Evolutionary conservation across 2,329 filamentous ascomycete genomes (phyloP), one percentile per base, ranked within the genome.

Genomic region (Verticillium dahliae): DNA sequence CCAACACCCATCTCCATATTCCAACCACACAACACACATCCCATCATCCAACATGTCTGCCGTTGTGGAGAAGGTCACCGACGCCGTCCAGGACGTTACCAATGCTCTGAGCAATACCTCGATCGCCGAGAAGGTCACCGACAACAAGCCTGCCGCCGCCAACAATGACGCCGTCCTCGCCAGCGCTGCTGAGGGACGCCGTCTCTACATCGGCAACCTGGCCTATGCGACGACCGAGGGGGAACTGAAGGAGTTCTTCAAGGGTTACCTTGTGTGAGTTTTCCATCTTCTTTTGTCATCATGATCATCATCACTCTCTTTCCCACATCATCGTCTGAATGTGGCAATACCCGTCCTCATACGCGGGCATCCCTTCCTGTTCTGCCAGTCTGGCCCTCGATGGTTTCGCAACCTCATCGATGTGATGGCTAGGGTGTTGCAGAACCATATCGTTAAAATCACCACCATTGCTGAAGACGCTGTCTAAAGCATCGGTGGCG

Each of bases 191-290:
- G 95, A 99, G 86, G 94, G 95, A 80, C 92, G 95, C 85, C 92
- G 95, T 84, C 90, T 99, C 74, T 99, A 99, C 85, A 98, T 99
- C 85, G 95, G 95, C 85, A 99, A 99, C 86, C 91, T 99, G 88
- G 95, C 95, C 75, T 99, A 99, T 81, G 93, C 94, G 89, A 98
- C 95, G 89, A 97, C 92, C 80, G 95, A 98, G 91, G 95, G 91
- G 90, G 92, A 97, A 89, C 92, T 99, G 87, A 97, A 96, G 86
- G 91, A 95, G 73, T 99, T 99, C 87, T 99, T 99, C 90, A 94
- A 95, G 86, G 91, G 89, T 81, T 98, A 97, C 86, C 90, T 95
- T 85, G 92, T 99, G 95, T 99, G 87, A 86, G 94, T 91, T 57
- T 56, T 41, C 52, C 35, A 61, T 63, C 60, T 38, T 50, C 38